These are phyloP conservation scores for Liquidambar formosana DNA, from an alignment of 164 flowering plant genomes.

Conservation along the genomic window DNA sequence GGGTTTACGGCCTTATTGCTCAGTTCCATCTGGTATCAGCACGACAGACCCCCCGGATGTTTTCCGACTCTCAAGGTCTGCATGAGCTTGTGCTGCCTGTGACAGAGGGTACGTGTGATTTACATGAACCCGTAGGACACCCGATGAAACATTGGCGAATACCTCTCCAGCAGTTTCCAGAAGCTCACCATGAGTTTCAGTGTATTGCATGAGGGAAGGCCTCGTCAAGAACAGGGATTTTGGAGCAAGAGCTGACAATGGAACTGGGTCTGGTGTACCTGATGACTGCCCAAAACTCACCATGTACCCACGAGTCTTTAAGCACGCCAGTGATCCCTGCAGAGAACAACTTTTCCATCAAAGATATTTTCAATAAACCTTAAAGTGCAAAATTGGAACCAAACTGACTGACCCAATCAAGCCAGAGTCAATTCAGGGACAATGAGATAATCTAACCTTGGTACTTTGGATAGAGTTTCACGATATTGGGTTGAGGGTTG, in stretches of 20 bases:
- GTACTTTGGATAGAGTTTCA: too few species aligned
- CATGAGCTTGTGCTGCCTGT: conserved; percentile 78
- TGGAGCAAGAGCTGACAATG: conserved; percentile 60
- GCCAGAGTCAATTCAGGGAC: too few species aligned
- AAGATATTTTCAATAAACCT: background rate
- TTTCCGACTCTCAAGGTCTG: conserved; percentile 68
- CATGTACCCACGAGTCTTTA: conserved; percentile 79
- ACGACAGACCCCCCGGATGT: conserved; percentile 86
- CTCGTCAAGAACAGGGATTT: conserved; percentile 87
- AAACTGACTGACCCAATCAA: too few species aligned
- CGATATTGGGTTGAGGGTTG: too few species aligned
- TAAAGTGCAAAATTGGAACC: background rate
- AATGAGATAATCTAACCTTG: too few species aligned
- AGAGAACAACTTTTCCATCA: conserved; percentile 1
- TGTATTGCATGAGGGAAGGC: conserved; percentile 72
- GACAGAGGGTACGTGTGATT: conserved; percentile 86
- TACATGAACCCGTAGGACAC: conserved; percentile 60
- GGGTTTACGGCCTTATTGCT: background rate
- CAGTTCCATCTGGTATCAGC: conserved; percentile 53
- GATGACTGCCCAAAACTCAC: conserved; percentile 88
- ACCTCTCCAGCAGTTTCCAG: conserved; percentile 76
- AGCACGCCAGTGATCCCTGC: conserved; percentile 87
- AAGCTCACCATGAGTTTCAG: conserved; percentile 61
- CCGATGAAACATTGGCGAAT: conserved; percentile 60
- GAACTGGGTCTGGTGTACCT: conserved; percentile 80